Conservation (phyloP, 148 eudicot genomes). For the Camellia japonica region DNA sequence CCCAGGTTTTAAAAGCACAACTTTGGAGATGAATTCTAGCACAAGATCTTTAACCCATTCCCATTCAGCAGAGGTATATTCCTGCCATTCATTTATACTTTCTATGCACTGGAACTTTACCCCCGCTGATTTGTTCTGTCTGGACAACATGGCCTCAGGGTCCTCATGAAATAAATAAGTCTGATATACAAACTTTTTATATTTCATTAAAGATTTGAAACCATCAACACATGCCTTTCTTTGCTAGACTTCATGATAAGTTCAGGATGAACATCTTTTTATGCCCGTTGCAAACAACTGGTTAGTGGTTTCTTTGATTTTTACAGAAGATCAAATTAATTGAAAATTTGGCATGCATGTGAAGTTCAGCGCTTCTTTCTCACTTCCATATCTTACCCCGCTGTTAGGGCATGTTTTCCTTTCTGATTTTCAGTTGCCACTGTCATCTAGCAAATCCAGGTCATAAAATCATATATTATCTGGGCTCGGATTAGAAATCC, state of each 20-base stretch:
- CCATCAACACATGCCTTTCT: neutral
- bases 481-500: neutral
- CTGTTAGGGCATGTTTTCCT: too few relatives aligned
- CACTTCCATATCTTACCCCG: neutral
- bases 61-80: constrained; percentile 48
- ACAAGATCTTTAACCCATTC: constrained; percentile 37
- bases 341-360: neutral
- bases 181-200: neutral
- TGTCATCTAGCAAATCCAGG: neutral
- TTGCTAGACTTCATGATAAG: neutral
- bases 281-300: neutral
- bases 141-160: neutral
- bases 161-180: neutral
- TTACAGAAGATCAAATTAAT: neutral
- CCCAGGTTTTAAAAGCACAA: constrained; percentile 74
- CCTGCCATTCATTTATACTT: neutral
- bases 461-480: neutral
- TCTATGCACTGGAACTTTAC: neutral
- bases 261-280: constrained; percentile 4
- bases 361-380: neutral
- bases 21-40: constrained; percentile 55
- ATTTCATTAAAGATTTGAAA: neutral
- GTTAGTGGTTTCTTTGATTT: neutral
- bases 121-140: neutral
- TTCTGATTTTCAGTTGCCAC: neutral